Base-by-base conservation (phyloP, 306 rosid species). In the Begonia masoniana region DNA sequence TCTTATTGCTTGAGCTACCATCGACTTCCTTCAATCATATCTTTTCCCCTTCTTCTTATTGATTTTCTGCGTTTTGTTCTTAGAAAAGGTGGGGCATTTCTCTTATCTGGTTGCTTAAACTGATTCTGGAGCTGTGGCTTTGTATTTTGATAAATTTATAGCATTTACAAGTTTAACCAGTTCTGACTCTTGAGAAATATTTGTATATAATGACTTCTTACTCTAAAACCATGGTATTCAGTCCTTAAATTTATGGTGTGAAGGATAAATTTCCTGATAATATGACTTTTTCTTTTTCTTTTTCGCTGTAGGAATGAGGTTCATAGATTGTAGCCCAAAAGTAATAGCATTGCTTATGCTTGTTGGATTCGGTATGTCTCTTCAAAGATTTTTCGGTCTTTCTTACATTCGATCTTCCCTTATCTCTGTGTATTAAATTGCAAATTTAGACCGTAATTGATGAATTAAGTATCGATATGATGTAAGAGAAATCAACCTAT, bases 321-420 rank as follows among this genome's bases (percentile, higher is more conserved):
- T 67, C 21, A 88, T 84, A 93, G 93, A 82, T 77, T 71, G 68
- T 67, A 53, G 69, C 65, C 74, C 66, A 14, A 88, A 71, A 63
- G 59, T 79, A 61, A 61, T 57, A 45, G 41, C 53, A 15, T 62
- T 84, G 43, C 74, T 88, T 41, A 50, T 79, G 53, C 72, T 88
- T 58, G 46, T 84, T 56, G 80, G 74, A 47, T 72, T 76, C 41
- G 97, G 97, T 84, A 72, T 19, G 61, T 57, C 15, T 57, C 60
- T 15, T 45, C 15, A 45, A 17, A n/a, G 9, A 31, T 31, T 31
- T 57, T 52, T 13, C 13, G 45, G 43, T 3, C 14, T 58, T 17
- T 41, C 6, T 4, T 46, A 1, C 12, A 21, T 12, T 13, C 55
- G 50, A 26, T 43, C 26, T 57, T 61, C 41, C 55, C 58, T n/a